Percentiles rank a stretch among this genome's conserved stretches.
These are phyloP conservation scores for Evansstolkia leycettana DNA, from an alignment of 495 filamentous ascomycete genomes.

Conservation along the genomic window DNA sequence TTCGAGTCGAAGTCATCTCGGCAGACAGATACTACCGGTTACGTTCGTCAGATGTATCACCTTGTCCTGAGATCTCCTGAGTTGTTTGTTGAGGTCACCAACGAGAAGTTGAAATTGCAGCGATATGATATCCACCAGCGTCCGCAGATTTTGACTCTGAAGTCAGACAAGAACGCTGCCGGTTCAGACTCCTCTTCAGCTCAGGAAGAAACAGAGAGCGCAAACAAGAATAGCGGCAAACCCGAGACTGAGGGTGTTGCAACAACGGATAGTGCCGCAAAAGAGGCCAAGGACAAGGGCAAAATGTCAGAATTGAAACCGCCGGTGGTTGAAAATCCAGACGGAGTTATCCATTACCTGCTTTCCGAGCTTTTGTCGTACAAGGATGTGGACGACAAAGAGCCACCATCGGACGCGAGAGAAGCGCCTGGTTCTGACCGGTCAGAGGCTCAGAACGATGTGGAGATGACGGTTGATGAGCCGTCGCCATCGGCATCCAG, in stretches of 20 bases:
- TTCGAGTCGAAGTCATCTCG: constrained; percentile 54
- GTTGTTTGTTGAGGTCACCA: constrained; percentile 81
- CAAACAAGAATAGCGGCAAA: constrained; percentile 11
- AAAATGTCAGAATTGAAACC: constrained; percentile 61
- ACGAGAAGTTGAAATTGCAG: constrained; percentile 65
- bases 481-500: constrained; percentile 26
- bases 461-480: constrained; percentile 36
- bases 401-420: constrained; percentile 33
- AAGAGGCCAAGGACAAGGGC: constrained; percentile 50
- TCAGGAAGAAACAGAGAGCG: constrained; percentile 19
- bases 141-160: constrained; percentile 46
- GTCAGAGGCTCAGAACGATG: constrained; percentile 32
- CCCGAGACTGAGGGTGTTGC: constrained; percentile 7
- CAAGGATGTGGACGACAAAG: constrained; percentile 79
- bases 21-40: constrained; percentile 55
- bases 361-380: constrained; percentile 90
- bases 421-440: constrained; percentile 29
- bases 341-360: constrained; percentile 92
- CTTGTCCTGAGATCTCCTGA: constrained; percentile 74
- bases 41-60: constrained; percentile 67
- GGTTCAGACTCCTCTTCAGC: constrained; percentile 14
- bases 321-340: constrained; percentile 82
- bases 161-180: constrained; percentile 32
- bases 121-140: constrained; percentile 47
- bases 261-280: constrained; percentile 42